Evolutionary conservation across 257 asterid genomes (phyloP), one percentile per base, ranked within the genome.

Genomic region (Solanum appendiculatum): DNA sequence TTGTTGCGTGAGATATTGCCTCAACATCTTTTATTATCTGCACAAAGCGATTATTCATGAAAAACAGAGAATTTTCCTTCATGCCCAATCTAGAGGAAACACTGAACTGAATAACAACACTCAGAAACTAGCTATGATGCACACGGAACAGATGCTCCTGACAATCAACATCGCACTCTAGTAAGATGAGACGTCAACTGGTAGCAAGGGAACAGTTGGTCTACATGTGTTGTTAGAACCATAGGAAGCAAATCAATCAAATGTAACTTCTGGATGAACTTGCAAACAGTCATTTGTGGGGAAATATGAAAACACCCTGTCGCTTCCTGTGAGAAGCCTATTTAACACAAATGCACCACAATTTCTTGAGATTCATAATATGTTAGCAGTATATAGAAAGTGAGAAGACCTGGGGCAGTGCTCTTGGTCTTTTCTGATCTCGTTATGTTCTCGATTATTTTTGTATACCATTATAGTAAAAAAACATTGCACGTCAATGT

Each of bases 11-110:
- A 83, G 92, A 87, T 88, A 94, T 89, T 88, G 95, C 87, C 89
- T 97, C 98, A 86, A 93, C 94, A 87, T 97, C 98, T 92, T 93
- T 93, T 91, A 94, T 70, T 87, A 93, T 92, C 99, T 97, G 94
- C 86, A 89, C 85, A 78, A 78, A 46, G 64, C 66, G 10, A 81
- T 23, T 84, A 84, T 86, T 87, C 63, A 86, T 87, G 72, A 92
- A 75, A 34, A 82, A 63, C 40, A 58, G 16, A 86, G 86, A 88
- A 42, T 51, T 81, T 86, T 77, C 56, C 83, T 29, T 73, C 86
- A 80, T 69, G 87, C 27, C 82, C 84, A 84, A 51, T 64, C 48
- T 40, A 82, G 27, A 56, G 27, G 27, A 46, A 80, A 27, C 64
- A 80, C 66, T 18, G n/a, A 46, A 27, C 84, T 46, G 85, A 74